Evolutionary conservation across 2,329 filamentous ascomycete genomes (phyloP), one percentile per base, ranked within the genome.

Genomic region (Verruconis gallopava): DNA sequence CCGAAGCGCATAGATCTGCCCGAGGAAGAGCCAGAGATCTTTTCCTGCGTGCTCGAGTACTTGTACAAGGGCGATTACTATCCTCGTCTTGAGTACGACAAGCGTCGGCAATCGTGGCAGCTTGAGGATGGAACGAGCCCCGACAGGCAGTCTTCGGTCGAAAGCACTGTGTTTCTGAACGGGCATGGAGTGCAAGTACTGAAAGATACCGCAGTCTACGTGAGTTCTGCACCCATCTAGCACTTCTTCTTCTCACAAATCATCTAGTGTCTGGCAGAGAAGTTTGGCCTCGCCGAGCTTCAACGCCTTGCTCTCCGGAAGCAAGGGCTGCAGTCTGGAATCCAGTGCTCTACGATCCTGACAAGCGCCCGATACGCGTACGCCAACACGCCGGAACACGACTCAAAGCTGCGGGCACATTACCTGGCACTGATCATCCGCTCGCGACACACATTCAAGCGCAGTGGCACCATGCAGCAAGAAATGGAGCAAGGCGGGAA

Each of bases 21-120:
- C 1, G 77, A 89, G 46, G 88, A 94, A 61, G 80, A 88, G 51
- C 85, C 88, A 15, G 85, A 93, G 58, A 80, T 93, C 54, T 88
- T 95, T 61, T 93, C 85, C 5, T 86, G 81, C 4, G 72, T 95
- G 9, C 77, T 95, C 44, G 88, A 95, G 58, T 94, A 81, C 52
- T 76, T 95, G 44, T 93, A 93, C 72, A 93, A 93, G 64, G 86
- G 86, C 49, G 88, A 94, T 62, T 94, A 94, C 65, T 88, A 80
- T 52, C 86, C 88, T 3, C 80, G 81, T 14, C 71, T 93, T 18
- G 64, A 85, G 44, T 85, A 85, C 63, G 85, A 89, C 65, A 85
- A 86, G 67, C 77, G 79, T 48, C 74, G 75, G 43, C 78, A 85
- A 59, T 79, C 75, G 40, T 94, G 84, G 80, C 79, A 82, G 56